Evolutionary conservation across 768 basidiomycete genomes (phyloP), one percentile per base, ranked within the genome.

Genomic region (Suillus bovinus): DNA sequence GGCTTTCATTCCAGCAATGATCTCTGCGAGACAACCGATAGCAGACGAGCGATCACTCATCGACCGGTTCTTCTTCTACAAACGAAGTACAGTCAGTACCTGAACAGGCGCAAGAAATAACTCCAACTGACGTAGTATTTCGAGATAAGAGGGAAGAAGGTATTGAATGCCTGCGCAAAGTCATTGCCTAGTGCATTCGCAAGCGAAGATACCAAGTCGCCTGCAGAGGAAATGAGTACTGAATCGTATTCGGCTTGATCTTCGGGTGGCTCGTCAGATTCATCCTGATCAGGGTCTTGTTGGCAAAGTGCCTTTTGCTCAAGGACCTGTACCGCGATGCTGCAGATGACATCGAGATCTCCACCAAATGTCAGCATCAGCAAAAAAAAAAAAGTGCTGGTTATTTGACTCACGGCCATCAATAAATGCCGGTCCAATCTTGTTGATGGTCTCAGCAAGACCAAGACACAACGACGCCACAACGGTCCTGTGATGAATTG

Each of bases 191-290:
- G 84, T 9, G 87, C 90, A 62, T 84, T 86, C 36, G 96, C 93
- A 65, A 99, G 79, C 2, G 93, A 84, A 59, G 94, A 88, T 62
- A 98, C 95, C 60, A 99, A 89, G 72, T 99, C 97, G 46, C 90
- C 91, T 31, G 96, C 96, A 29, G 95, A 89, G 31, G 93, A 92
- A 71, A 99, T 91, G 62, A 99, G 83, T 60, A 97, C 92, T 4
- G 96, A 93, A 73, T 99, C 97, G 73, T 94, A 96, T 78, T 99
- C 97, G 1, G 96, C 95, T 70, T 91, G 89, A 65, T 93, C 93
- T 72, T 93, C 92, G 9, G 88, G 89, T 29, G 89, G 90, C 68
- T 93, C 92, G 29, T 91, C 91, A 5, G 83, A 84, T 66, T 94
- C 93, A 67, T 94, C 94, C 66, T 92, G 91, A 71, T 96, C 95